Evolutionary conservation across 106 monocot species (phyloP).

Genomic region (Gastrodia elata): DNA sequence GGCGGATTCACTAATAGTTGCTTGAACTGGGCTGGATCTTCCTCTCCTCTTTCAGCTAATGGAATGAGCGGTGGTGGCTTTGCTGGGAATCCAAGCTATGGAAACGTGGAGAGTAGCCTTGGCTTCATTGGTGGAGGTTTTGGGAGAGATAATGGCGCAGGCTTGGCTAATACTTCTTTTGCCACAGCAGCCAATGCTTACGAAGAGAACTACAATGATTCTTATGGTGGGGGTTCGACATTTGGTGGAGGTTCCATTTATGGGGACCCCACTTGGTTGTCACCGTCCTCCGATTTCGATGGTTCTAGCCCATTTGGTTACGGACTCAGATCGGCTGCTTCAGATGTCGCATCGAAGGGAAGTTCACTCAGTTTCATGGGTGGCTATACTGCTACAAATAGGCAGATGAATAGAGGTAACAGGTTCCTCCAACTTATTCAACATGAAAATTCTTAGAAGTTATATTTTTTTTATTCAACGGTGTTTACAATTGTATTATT

Average conservation of each 20-base stretch:
- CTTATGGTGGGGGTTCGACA: constrained; percentile 21
- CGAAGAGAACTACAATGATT: constrained; percentile 41
- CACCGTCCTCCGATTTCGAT: constrained; percentile 45
- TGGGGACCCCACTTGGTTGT: constrained; percentile 52
- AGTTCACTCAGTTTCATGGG: constrained; percentile 38
- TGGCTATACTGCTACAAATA: constrained; percentile 40
- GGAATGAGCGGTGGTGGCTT: constrained; percentile 18
- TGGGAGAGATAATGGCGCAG: constrained; percentile 27
- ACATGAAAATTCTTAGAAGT: background rate
- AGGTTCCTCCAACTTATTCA: background rate
- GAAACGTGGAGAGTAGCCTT: constrained; percentile 26
- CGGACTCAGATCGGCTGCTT: constrained; percentile 34
- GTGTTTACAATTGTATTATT: background rate
- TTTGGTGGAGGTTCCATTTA: constrained; percentile 34
- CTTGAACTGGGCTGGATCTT: constrained; percentile 53
- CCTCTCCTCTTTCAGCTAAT: constrained; percentile 33
- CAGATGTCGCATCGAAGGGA: constrained; percentile 28
- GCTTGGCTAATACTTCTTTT: constrained; percentile 23
- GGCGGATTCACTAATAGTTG: constrained; percentile 46
- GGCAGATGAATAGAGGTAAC: constrained; percentile 58
- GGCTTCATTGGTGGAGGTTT: constrained; percentile 29
- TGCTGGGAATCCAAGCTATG: constrained; percentile 33
- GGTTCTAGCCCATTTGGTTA: constrained; percentile 55
- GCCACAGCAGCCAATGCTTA: constrained; percentile 26
- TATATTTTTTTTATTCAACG: background rate